Evolutionary conservation across 2,329 filamentous ascomycete genomes (phyloP).

Genomic region (Stenocarpella maydis): DNA sequence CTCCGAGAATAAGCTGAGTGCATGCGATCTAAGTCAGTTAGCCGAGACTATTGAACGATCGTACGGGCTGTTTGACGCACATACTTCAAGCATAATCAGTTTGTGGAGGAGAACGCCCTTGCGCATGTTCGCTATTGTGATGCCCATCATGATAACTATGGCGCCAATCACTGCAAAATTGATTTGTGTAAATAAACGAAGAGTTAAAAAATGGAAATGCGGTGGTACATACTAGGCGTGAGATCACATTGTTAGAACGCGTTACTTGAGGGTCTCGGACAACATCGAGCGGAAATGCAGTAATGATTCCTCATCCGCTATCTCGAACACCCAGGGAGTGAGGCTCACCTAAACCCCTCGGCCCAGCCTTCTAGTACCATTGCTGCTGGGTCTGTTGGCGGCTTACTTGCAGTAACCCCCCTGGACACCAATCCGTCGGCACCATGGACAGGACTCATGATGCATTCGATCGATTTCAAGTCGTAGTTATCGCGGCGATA

Average conservation of each 20-base stretch:
- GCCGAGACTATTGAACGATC: conserved; percentile 58
- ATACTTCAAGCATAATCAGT: conserved; percentile 57
- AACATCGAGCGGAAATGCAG: background rate
- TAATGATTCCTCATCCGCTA: background rate
- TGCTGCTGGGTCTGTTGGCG: conserved; percentile 13
- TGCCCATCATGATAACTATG: conserved; percentile 56
- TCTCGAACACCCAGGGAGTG: background rate
- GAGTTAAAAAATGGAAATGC: background rate
- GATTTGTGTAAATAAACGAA: background rate
- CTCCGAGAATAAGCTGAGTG: conserved; percentile 31
- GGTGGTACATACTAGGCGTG: conserved; percentile 21
- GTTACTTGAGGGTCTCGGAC: background rate
- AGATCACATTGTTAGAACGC: background rate
- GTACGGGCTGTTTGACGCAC: conserved; percentile 64
- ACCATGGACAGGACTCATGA: conserved; percentile 29
- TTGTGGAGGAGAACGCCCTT: conserved; percentile 56
- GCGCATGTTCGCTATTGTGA: conserved; percentile 60
- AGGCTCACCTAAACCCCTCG: conserved; percentile 33
- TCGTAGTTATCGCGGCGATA: background rate
- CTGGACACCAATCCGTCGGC: conserved; percentile 5
- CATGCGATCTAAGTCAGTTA: conserved; percentile 34
- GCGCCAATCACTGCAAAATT: conserved; percentile 51
- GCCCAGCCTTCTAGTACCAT: conserved; percentile 34
- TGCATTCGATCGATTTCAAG: background rate
- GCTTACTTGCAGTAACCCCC: background rate